These are phyloP conservation scores for Perkinsus chesapeaki DNA, from an alignment of 169 alveolate genomes.

Conservation along the genomic window DNA sequence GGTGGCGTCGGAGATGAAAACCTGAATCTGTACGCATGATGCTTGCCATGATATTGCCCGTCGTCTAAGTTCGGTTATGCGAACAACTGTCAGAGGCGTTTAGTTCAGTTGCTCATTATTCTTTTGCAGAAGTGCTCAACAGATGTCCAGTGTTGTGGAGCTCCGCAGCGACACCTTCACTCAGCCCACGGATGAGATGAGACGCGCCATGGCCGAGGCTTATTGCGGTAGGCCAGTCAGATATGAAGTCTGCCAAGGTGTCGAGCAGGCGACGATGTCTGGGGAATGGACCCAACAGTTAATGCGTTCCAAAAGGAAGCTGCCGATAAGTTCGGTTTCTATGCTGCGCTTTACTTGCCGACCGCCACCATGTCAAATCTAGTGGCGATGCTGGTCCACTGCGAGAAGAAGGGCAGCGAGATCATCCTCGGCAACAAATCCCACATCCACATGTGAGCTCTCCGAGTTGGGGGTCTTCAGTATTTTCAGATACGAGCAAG, in stretches of 20 bases:
- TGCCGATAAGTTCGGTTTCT: neutral
- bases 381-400: neutral
- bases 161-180: slow-evolving; percentile 1
- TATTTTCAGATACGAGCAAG: neutral
- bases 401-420: neutral
- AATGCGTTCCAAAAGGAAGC: neutral
- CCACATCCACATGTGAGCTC: neutral
- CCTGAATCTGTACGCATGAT: neutral
- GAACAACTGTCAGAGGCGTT: neutral
- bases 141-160: neutral
- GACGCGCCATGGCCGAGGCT: neutral
- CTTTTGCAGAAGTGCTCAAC: neutral
- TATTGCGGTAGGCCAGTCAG: neutral
- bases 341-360: neutral
- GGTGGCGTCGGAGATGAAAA: neutral
- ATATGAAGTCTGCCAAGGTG: neutral
- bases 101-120: neutral
- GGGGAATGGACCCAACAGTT: neutral
- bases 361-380: neutral
- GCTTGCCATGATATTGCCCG: neutral
- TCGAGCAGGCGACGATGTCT: neutral
- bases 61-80: neutral
- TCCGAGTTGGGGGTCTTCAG: neutral
- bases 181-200: neutral
- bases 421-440: neutral